Evolutionary conservation across 306 rosid genomes (phyloP).

Genomic region (Canavalia ensiformis): DNA sequence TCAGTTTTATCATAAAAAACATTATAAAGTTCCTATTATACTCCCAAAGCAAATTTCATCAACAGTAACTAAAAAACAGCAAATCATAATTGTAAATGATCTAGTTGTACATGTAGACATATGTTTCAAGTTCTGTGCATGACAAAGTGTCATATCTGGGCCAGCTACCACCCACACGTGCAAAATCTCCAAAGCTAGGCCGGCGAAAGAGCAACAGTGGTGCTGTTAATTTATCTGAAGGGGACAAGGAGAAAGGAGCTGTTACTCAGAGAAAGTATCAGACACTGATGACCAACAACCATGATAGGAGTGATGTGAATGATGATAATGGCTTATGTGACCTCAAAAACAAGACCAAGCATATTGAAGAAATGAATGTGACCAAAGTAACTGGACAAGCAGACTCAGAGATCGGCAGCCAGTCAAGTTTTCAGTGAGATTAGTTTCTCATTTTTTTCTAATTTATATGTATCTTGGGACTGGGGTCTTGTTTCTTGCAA

Average conservation of each 20-base stretch:
- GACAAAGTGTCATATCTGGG: constrained; percentile 45
- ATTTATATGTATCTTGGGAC: constrained; percentile 56
- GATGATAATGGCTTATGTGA: constrained; percentile 51
- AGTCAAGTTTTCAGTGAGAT: constrained; percentile 57
- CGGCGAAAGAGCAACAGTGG: constrained; percentile 75
- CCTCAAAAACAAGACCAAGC: constrained; percentile 48
- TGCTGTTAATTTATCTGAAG: constrained; percentile 52
- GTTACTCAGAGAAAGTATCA: constrained; percentile 56
- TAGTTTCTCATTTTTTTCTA: constrained; percentile 49
- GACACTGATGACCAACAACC: constrained; percentile 24
- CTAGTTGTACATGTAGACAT: constrained; percentile 38
- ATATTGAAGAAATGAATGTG: constrained; percentile 50
- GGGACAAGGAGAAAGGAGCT: constrained; percentile 56
- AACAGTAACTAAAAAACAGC: constrained; percentile 11
- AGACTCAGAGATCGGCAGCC: constrained; percentile 56
- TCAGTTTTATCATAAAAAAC: constrained; percentile 13
- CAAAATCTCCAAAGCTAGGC: constrained; percentile 96
- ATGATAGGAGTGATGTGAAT: constrained; percentile 51
- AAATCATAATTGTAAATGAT: constrained; percentile 32
- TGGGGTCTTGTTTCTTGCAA: constrained; percentile 52
- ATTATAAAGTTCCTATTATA: constrained; percentile 27
- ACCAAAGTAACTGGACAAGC: constrained; percentile 57
- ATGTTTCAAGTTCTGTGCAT: constrained; percentile 28
- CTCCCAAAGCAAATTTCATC: constrained; percentile 39
- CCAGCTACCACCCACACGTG: constrained; percentile 95